Conservation (phyloP, 257 asterid species). For the Solanum peruvianum region DNA sequence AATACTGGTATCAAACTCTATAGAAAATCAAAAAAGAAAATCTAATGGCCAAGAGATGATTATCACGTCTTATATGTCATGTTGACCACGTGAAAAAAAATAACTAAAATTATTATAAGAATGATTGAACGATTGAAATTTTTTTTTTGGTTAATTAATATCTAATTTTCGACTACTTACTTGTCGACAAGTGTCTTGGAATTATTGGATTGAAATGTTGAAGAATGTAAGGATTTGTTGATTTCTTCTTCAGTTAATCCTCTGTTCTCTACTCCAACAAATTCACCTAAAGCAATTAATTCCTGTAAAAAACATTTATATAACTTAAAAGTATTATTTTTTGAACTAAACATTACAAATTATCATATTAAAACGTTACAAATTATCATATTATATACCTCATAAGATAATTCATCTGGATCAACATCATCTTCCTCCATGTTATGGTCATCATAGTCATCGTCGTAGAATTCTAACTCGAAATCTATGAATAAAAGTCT, state of each 20-base stretch:
- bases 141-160: too few relatives aligned
- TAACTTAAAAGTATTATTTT: background rate
- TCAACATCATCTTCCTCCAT: slow-evolving; percentile 53
- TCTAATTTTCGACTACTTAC: background rate
- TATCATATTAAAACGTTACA: background rate
- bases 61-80: background rate
- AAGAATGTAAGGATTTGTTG: slow-evolving; percentile 22
- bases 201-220: slow-evolving; percentile 17
- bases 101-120: background rate
- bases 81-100: background rate
- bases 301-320: slow-evolving; percentile 21
- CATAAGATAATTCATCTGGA: slow-evolving; percentile 55
- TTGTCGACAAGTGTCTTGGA: slow-evolving; percentile 25
- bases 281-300: slow-evolving; percentile 56
- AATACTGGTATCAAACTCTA: too few relatives aligned
- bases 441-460: background rate
- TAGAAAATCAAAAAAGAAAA: background rate
- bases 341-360: background rate
- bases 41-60: too few relatives aligned
- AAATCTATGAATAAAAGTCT: background rate
- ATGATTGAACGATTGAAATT: background rate
- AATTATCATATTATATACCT: slow-evolving; percentile 19
- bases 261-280: slow-evolving; percentile 51
- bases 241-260: slow-evolving; percentile 48
- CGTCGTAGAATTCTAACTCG: background rate